Conservation (phyloP, 805 yeast genomes). For the Metschnikowia cubensis region DNA sequence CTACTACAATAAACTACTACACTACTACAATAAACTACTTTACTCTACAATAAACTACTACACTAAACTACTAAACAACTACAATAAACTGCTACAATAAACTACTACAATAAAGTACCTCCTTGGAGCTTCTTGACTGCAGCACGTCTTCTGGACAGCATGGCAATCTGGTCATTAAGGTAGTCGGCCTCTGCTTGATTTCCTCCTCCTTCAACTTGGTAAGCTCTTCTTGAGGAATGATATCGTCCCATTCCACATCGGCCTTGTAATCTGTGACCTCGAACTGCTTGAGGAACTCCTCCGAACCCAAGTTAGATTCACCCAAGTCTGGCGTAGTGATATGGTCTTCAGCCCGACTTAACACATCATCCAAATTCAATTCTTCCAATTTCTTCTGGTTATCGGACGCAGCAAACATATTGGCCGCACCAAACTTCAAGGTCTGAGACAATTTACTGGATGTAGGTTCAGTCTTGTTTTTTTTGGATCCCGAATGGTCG, state of each 20-base stretch:
- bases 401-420: slow-evolving; percentile 93
- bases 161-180: slow-evolving; percentile 82
- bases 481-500: slow-evolving; percentile 52
- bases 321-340: slow-evolving; percentile 94
- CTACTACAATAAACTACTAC: no score
- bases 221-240: slow-evolving; percentile 92
- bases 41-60: no score
- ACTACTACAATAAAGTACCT: no score
- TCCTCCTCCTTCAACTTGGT: slow-evolving; percentile 88
- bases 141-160: slow-evolving; percentile 77
- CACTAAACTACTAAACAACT: no score
- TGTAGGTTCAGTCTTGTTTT: slow-evolving; percentile 68
- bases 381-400: slow-evolving; percentile 95
- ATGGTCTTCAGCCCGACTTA: slow-evolving; percentile 96
- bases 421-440: slow-evolving; percentile 96
- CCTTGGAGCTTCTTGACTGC: slow-evolving; percentile 57
- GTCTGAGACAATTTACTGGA: slow-evolving; percentile 86
- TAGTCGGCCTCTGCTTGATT: slow-evolving; percentile 83
- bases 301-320: slow-evolving; percentile 97
- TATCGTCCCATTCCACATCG: slow-evolving; percentile 98
- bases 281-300: slow-evolving; percentile 92
- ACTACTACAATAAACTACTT: no score
- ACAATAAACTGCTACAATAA: no score
- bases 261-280: slow-evolving; percentile 99
- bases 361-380: slow-evolving; percentile 90